Percentiles rank a stretch among this genome's conserved stretches.
These are phyloP conservation scores for Dactylellina sp. DNA, from an alignment of 2,329 filamentous ascomycete genomes.

Conservation along the genomic window DNA sequence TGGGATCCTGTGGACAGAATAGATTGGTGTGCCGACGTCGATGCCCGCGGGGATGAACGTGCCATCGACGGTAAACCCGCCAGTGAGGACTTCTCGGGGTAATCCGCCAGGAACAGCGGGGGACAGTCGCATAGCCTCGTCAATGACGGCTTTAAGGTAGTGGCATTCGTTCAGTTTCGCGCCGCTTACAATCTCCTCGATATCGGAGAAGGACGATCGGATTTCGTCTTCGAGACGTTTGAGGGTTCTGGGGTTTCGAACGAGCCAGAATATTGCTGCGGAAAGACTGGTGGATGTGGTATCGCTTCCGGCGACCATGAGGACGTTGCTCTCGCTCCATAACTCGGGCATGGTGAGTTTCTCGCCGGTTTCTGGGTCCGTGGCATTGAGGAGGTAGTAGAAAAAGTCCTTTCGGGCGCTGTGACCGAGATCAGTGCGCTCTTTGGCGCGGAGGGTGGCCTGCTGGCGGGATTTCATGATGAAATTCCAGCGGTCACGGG, in stretches of 20 bases:
- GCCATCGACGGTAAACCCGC: slow-evolving; percentile 65
- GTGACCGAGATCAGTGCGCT: slow-evolving; percentile 64
- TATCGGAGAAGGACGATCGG: slow-evolving; percentile 67
- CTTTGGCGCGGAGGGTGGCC: slow-evolving; percentile 59
- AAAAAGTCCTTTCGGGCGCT: slow-evolving; percentile 66
- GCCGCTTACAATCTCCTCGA: slow-evolving; percentile 71
- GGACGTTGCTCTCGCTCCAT: slow-evolving; percentile 77
- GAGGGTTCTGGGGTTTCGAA: slow-evolving; percentile 68
- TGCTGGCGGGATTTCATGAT: slow-evolving; percentile 74
- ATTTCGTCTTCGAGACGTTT: slow-evolving; percentile 68
- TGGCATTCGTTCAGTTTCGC: slow-evolving; percentile 67
- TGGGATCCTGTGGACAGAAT: slow-evolving; percentile 76
- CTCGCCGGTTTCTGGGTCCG: slow-evolving; percentile 77
- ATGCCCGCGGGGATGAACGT: slow-evolving; percentile 68
- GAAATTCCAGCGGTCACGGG: slow-evolving; percentile 75
- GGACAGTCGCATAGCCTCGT: slow-evolving; percentile 67
- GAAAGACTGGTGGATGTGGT: slow-evolving; percentile 75
- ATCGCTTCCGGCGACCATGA: slow-evolving; percentile 68
- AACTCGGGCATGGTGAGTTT: slow-evolving; percentile 76
- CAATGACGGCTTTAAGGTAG: slow-evolving; percentile 71
- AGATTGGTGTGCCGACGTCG: slow-evolving; percentile 75
- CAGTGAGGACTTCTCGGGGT: slow-evolving; percentile 68
- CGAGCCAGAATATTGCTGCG: slow-evolving; percentile 73
- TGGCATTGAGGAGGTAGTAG: slow-evolving; percentile 69
- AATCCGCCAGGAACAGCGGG: slow-evolving; percentile 64